Percentiles rank a stretch among this genome's conserved stretches.
phyloP scores from a whole-genome alignment of 169 alveolate genomes.

The Perkinsus olseni region DNA sequence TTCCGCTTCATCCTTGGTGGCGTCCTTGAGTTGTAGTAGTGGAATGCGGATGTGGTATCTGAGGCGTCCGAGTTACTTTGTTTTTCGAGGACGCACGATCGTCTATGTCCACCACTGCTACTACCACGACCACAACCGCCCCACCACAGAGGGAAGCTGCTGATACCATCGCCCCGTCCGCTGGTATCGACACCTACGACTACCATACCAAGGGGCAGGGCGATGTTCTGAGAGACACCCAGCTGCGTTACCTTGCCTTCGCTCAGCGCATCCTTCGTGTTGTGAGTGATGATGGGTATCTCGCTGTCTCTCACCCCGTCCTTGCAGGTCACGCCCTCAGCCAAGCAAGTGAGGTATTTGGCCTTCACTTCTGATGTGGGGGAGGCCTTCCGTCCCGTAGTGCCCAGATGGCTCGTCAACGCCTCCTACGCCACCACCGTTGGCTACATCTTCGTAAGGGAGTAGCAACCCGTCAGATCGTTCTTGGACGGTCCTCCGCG shows the following conservation, averaged over 20 bases:
- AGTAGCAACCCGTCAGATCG: neutral
- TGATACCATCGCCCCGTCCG: neutral
- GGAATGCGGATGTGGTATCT: too few relatives aligned
- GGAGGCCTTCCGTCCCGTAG: neutral
- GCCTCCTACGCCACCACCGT: neutral
- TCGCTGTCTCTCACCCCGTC: neutral
- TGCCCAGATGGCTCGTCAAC: neutral
- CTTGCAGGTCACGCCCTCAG: neutral
- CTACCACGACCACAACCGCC: neutral
- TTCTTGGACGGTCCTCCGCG: neutral
- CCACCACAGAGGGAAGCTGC: too few relatives aligned
- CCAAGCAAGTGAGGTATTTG: neutral
- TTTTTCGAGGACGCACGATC: too few relatives aligned
- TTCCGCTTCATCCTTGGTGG: too few relatives aligned
- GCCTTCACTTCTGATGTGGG: neutral
- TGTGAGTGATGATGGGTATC: neutral
- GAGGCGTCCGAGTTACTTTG: too few relatives aligned
- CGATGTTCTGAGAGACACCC: neutral
- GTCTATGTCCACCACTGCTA: neutral
- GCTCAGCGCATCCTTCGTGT: neutral
- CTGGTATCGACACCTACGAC: neutral
- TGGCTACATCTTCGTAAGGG: neutral
- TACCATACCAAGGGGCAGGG: neutral
- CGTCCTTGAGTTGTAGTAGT: too few relatives aligned
- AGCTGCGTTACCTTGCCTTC: neutral